Evolutionary conservation across 768 basidiomycete species (phyloP).

Genomic region (Lentinula lateritia): DNA sequence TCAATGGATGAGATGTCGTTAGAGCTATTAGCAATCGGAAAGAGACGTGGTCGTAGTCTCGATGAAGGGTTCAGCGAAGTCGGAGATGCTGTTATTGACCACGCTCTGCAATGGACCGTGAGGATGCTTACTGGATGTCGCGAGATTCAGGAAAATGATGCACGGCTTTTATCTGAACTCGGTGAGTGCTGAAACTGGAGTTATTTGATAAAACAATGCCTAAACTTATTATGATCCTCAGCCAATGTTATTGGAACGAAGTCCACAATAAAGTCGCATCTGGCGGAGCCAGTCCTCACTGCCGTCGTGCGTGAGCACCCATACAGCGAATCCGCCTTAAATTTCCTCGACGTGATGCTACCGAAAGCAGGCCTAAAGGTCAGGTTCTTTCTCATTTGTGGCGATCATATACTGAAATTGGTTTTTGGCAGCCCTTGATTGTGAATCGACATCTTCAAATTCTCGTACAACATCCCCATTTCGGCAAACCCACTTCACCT

Average conservation of each 20-base stretch:
- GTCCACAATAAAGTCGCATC: slow-evolving; percentile 41
- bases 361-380: slow-evolving; percentile 58
- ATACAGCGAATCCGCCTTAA: slow-evolving; percentile 29
- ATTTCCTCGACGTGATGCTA: slow-evolving; percentile 38
- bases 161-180: slow-evolving; percentile 20
- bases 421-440: slow-evolving; percentile 49
- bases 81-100: slow-evolving; percentile 31
- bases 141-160: slow-evolving; percentile 12
- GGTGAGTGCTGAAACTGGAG: slow-evolving; percentile 2
- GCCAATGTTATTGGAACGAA: slow-evolving; percentile 24
- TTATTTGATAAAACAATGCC: too few species aligned
- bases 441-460: slow-evolving; percentile 75
- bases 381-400: slow-evolving; percentile 9
- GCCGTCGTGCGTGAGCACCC: slow-evolving; percentile 61
- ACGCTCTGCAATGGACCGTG: slow-evolving; percentile 49
- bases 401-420: background rate
- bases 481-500: slow-evolving; percentile 40
- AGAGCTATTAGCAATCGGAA: slow-evolving; percentile 19
- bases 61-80: slow-evolving; percentile 14
- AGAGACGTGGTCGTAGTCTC: slow-evolving; percentile 25
- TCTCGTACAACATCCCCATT: slow-evolving; percentile 63
- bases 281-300: slow-evolving; percentile 68
- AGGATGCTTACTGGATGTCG: slow-evolving; percentile 34
- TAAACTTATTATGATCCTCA: slow-evolving; percentile 6
- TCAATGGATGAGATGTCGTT: slow-evolving; percentile 20